Evolutionary conservation across 371 early-diverging fungal species (phyloP).

Genomic region (Mucor plumbeus): DNA sequence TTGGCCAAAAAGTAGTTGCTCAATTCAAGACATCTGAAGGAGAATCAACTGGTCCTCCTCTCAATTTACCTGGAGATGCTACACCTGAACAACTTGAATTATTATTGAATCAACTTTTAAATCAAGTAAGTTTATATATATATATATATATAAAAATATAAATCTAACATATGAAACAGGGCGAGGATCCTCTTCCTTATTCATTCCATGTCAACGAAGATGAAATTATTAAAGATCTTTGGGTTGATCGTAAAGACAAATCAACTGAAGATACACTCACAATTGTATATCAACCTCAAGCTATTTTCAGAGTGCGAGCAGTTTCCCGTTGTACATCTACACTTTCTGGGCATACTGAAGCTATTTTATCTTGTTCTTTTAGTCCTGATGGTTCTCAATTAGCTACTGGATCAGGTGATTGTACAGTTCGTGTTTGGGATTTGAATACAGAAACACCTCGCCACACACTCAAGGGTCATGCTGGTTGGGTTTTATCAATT

Average conservation of each 20-base stretch:
- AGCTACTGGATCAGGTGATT: constrained; percentile 96
- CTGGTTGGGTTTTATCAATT: constrained; percentile 92
- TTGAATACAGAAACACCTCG: constrained; percentile 91
- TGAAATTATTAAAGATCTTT: constrained; percentile 78
- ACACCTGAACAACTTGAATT: constrained; percentile 87
- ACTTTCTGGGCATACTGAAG: constrained; percentile 92
- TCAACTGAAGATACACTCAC: constrained; percentile 86
- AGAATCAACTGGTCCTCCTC: constrained; percentile 80
- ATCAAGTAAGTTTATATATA: constrained; percentile 63
- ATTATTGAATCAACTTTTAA: constrained; percentile 87
- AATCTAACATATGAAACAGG: constrained; percentile 24
- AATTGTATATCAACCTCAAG: constrained; percentile 93
- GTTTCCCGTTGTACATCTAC: constrained; percentile 91
- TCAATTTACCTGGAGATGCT: constrained; percentile 84
- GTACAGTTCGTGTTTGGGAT: constrained; percentile 97
- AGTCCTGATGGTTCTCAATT: constrained; percentile 92
- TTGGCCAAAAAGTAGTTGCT: constrained; percentile 67
- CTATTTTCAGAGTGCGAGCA: constrained; percentile 91
- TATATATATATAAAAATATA: background rate
- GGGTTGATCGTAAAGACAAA: constrained; percentile 74
- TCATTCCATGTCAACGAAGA: constrained; percentile 86
- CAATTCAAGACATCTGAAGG: constrained; percentile 88
- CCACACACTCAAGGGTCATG: constrained; percentile 78
- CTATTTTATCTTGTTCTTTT: constrained; percentile 87
- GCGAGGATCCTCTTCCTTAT: constrained; percentile 89